Evolutionary conservation across 129 eudicot species (phyloP).

Genomic region (Helianthus tuberosus): DNA sequence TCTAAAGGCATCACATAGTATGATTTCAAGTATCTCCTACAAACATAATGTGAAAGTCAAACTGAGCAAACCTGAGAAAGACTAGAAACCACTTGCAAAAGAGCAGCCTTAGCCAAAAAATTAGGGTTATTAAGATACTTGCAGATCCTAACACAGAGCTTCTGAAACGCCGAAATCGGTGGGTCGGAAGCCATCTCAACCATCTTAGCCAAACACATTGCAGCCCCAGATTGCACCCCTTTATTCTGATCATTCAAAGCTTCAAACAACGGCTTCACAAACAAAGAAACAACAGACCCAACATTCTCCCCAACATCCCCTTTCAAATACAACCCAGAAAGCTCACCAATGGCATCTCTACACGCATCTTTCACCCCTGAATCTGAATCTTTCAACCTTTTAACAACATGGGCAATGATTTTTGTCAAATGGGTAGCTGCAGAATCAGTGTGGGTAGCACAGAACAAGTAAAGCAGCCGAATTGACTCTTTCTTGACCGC

Average conservation of each 20-base stretch:
- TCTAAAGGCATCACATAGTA: not conserved
- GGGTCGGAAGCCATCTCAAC: slow-evolving; percentile 76
- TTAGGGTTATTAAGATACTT: slow-evolving; percentile 46
- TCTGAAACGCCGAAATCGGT: slow-evolving; percentile 63
- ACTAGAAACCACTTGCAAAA: slow-evolving; percentile 45
- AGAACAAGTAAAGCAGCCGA: slow-evolving; percentile 63
- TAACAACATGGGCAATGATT: slow-evolving; percentile 75
- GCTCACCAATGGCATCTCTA: slow-evolving; percentile 74
- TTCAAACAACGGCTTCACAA: slow-evolving; percentile 91
- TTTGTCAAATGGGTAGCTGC: slow-evolving; percentile 76
- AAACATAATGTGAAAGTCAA: not conserved
- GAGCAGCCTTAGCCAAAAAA: slow-evolving; percentile 45
- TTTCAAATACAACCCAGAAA: slow-evolving; percentile 63
- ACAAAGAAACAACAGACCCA: slow-evolving; percentile 70
- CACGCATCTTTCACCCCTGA: slow-evolving; percentile 83
- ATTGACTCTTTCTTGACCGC: slow-evolving; percentile 78
- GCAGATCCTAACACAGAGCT: slow-evolving; percentile 41
- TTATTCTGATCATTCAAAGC: slow-evolving; percentile 84
- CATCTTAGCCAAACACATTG: slow-evolving; percentile 88
- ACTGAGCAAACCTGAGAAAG: slow-evolving; percentile 38
- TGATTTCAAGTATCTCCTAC: no score
- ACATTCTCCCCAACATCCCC: slow-evolving; percentile 57
- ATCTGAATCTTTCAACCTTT: slow-evolving; percentile 80
- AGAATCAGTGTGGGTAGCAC: slow-evolving; percentile 68
- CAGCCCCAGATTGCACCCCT: slow-evolving; percentile 79